Evolutionary conservation across 1,284 basidiomycete species (phyloP).

Genomic region (Heterobasidion irregulare): DNA sequence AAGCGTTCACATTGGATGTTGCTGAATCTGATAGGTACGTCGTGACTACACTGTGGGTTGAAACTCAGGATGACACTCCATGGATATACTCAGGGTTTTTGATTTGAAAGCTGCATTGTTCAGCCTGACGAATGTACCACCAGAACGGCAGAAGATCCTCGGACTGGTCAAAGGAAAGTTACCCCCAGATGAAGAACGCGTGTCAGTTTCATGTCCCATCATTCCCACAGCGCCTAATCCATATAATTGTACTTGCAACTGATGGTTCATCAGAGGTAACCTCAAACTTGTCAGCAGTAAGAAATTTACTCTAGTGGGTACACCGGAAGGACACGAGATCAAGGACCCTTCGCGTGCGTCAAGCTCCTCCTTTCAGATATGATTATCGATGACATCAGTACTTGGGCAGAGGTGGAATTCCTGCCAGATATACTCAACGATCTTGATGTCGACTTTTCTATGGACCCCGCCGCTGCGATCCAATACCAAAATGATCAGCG

Average conservation of each 20-base stretch:
- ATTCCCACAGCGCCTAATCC: background rate
- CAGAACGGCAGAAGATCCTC: conserved; percentile 84
- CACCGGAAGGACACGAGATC: conserved; percentile 76
- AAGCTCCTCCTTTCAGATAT: background rate
- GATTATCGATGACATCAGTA: conserved; percentile 8
- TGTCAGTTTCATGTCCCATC: conserved; percentile 34
- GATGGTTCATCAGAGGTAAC: conserved; percentile 34
- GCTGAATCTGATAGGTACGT: conserved; percentile 64
- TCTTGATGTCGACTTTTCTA: conserved; percentile 70
- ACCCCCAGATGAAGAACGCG: conserved; percentile 61
- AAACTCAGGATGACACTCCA: background rate
- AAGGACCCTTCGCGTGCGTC: conserved; percentile 57
- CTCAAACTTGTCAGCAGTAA: conserved; percentile 51
- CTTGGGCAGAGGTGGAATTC: conserved; percentile 38
- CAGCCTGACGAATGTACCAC: conserved; percentile 72
- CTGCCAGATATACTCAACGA: conserved; percentile 75
- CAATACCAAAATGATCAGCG: conserved; percentile 65
- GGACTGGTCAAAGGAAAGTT: conserved; percentile 82
- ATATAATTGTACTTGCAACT: background rate
- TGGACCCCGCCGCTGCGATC: conserved; percentile 45
- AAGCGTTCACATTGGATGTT: conserved; percentile 46
- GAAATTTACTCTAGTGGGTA: conserved; percentile 79
- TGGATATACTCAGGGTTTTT: conserved; percentile 38
- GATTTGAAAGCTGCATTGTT: conserved; percentile 63
- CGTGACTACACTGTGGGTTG: background rate